These are phyloP conservation scores for Hirschioporus abietinus DNA, from an alignment of 768 basidiomycete species.

Conservation along the genomic window DNA sequence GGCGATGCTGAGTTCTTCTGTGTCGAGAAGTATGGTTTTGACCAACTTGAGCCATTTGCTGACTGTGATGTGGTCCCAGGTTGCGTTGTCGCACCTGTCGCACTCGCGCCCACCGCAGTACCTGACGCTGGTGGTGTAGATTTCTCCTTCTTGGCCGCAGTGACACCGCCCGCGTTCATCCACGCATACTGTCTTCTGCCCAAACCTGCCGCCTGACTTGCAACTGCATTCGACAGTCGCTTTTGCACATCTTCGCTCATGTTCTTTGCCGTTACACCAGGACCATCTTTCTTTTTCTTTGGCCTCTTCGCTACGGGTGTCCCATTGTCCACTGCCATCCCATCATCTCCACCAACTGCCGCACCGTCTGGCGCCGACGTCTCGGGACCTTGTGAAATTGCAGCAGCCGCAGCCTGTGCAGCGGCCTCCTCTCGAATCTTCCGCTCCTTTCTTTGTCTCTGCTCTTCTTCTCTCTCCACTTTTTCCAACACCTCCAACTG, in stretches of 20 bases:
- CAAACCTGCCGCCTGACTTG: constrained; percentile 82
- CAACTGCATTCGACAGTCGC: constrained; percentile 87
- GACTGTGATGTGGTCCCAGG: constrained; percentile 15
- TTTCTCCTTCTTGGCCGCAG: constrained; percentile 28
- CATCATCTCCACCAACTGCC: constrained; percentile 27
- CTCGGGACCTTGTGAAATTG: constrained; percentile 20
- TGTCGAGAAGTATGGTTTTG: constrained; percentile 57
- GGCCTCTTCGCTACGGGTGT: constrained; percentile 67
- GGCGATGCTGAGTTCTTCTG: constrained; percentile 33
- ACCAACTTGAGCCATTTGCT: constrained; percentile 41
- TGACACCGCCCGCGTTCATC: constrained; percentile 69
- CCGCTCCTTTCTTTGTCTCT: constrained; percentile 64
- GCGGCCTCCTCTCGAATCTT: constrained; percentile 75
- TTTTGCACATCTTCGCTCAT: constrained; percentile 91
- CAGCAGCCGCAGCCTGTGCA: constrained; percentile 59
- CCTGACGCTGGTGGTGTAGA: constrained; percentile 20
- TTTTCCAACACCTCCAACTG: constrained; percentile 72
- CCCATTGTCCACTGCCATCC: constrained; percentile 33
- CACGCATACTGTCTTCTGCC: constrained; percentile 75
- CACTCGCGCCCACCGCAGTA: constrained; percentile 28
- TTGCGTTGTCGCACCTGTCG: constrained; percentile 27
- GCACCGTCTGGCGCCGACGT: constrained; percentile 33
- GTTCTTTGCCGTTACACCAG: constrained; percentile 78
- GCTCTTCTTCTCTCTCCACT: constrained; percentile 81
- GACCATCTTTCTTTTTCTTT: constrained; percentile 76